Percentiles rank a stretch among this genome's conserved stretches.
Evolutionary conservation across 2,329 filamentous ascomycete species (phyloP).

Genomic region (Knufia petricola): DNA sequence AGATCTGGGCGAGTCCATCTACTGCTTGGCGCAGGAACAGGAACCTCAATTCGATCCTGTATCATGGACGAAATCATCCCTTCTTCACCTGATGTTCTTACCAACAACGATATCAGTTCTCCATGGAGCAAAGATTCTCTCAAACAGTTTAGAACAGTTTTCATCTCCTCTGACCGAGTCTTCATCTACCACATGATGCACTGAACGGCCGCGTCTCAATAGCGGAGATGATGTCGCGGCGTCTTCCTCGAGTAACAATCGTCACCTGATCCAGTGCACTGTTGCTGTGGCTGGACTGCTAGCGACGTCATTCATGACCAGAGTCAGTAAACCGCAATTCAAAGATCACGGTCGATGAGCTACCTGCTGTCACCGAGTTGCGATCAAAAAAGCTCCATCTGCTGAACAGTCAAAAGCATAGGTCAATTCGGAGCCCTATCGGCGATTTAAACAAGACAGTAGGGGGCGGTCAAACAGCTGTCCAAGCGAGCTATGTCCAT

Average conservation of each 20-base stretch:
- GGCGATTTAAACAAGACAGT: constrained; percentile 43
- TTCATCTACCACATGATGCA: constrained; percentile 3
- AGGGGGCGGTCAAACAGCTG: too few relatives aligned
- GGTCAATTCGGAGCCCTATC: constrained; percentile 34
- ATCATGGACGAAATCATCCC: not conserved
- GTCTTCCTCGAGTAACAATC: constrained; percentile 47
- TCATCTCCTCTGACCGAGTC: not conserved
- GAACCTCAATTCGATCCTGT: too few relatives aligned
- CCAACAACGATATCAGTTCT: too few relatives aligned
- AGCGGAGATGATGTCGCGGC: constrained; percentile 15
- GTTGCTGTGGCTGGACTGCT: constrained; percentile 44
- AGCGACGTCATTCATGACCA: constrained; percentile 38
- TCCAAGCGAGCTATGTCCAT: too few relatives aligned
- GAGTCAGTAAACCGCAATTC: constrained; percentile 25
- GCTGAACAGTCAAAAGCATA: constrained; percentile 31
- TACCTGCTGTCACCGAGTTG: constrained; percentile 45
- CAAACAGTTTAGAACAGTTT: not conserved
- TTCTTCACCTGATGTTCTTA: too few relatives aligned
- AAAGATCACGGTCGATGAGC: constrained; percentile 34
- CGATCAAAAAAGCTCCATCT: constrained; percentile 43
- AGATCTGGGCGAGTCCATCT: too few relatives aligned
- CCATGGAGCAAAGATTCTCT: too few relatives aligned
- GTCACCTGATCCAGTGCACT: constrained; percentile 42
- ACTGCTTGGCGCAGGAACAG: too few relatives aligned
- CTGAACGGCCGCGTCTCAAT: not conserved